Percentiles rank a stretch among this genome's conserved stretches.
phyloP scores from a whole-genome alignment of 805 yeast genomes.

The Candida coquimbonensis region DNA sequence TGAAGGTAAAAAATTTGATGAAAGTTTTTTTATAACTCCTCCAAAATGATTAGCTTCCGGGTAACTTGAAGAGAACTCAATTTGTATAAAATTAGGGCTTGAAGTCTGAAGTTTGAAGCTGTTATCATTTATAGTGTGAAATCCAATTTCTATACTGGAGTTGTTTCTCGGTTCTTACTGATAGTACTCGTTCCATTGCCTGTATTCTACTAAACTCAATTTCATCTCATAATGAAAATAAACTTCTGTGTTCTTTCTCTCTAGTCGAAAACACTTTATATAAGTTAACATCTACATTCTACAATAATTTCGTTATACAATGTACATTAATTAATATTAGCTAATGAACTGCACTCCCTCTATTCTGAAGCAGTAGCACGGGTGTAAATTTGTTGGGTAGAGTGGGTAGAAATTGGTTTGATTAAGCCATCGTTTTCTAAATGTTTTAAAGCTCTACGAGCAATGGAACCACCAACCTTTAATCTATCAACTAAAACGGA shows the following conservation, averaged over 20 bases:
- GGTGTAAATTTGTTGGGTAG: constrained; percentile 95
- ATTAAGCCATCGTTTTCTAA: constrained; percentile 93
- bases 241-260: too few species aligned
- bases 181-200: too few species aligned
- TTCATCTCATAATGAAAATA: too few species aligned
- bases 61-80: background rate
- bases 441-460: constrained; percentile 96
- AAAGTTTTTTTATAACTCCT: background rate
- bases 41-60: background rate
- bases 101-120: too few species aligned
- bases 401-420: constrained; percentile 89
- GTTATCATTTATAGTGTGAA: too few species aligned
- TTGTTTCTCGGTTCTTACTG: too few species aligned
- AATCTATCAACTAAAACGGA: constrained; percentile 98
- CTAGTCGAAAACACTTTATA: too few species aligned
- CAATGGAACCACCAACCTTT: constrained; percentile 98
- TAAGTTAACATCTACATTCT: too few species aligned
- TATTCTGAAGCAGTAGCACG: constrained; percentile 64
- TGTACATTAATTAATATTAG: constrained; percentile 20
- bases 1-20: too few species aligned
- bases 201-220: too few species aligned
- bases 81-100: background rate
- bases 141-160: too few species aligned
- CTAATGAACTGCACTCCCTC: constrained; percentile 24
- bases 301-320: constrained; percentile 17